Conservation (phyloP, 306 rosid genomes). For the Crotalaria pallida region DNA sequence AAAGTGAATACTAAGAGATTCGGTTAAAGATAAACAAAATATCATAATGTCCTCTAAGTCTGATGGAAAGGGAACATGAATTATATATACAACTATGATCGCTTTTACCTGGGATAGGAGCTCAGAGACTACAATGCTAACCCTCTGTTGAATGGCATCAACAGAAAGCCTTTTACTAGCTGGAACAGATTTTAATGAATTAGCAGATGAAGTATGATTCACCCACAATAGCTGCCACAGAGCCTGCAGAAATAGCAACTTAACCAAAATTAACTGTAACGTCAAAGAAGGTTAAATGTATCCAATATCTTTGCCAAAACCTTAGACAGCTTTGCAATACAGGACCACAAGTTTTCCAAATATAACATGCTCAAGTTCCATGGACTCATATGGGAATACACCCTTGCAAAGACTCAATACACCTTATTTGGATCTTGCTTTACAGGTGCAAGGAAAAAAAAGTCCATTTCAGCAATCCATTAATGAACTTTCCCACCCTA, state of each 20-base stretch:
- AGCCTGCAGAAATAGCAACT: conserved; percentile 58
- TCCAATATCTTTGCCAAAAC: background rate
- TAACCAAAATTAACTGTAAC: conserved; percentile 6
- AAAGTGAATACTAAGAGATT: conserved; percentile 8
- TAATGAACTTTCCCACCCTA: background rate
- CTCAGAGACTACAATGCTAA: conserved; percentile 76
- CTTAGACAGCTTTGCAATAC: background rate
- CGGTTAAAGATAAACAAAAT: conserved; percentile 10
- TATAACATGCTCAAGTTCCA: conserved; percentile 6
- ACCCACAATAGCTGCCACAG: conserved; percentile 96
- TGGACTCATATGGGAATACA: background rate
- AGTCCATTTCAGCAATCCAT: background rate
- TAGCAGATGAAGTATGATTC: conserved; percentile 54
- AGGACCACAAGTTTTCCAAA: background rate
- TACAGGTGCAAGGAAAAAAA: background rate
- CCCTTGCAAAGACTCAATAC: conserved; percentile 5
- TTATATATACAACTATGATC: conserved; percentile 8
- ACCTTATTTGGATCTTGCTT: conserved; percentile 6
- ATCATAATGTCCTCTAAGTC: conserved; percentile 11
- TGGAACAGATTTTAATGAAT: conserved; percentile 39
- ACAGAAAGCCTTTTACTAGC: conserved; percentile 54
- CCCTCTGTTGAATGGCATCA: conserved; percentile 80
- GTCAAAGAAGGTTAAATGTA: conserved; percentile 4
- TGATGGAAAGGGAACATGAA: conserved; percentile 9
- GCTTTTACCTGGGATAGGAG: conserved; percentile 83